Evolutionary conservation across 441 rosid genomes (phyloP).

Genomic region (Populus hybrid): DNA sequence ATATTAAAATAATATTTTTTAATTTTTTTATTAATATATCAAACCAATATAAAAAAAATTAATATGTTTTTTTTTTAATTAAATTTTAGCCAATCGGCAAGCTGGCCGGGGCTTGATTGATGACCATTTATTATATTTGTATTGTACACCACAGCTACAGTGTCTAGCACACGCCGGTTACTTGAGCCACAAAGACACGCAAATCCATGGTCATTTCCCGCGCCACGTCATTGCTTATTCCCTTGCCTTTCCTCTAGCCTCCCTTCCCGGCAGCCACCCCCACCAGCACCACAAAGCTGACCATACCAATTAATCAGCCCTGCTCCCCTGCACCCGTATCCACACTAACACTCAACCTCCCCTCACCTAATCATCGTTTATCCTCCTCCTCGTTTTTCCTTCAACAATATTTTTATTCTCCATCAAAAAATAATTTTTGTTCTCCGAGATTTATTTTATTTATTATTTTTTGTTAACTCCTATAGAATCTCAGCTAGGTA

Average conservation of each 20-base stretch:
- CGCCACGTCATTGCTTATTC: slow-evolving; percentile 28
- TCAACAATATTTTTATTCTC: neutral
- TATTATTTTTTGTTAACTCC: too few relatives aligned
- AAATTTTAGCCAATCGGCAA: too few relatives aligned
- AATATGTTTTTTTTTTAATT: too few relatives aligned
- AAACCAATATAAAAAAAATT: too few relatives aligned
- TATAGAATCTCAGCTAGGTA: too few relatives aligned
- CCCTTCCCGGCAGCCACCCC: neutral
- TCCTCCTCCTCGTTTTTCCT: neutral
- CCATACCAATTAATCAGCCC: slow-evolving; percentile 13
- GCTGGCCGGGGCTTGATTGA: neutral
- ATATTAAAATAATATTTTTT: too few relatives aligned
- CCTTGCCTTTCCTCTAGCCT: neutral
- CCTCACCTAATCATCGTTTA: neutral
- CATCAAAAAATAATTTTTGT: neutral
- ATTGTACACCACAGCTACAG: neutral
- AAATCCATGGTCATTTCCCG: slow-evolving; percentile 15
- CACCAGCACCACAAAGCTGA: slow-evolving; percentile 26
- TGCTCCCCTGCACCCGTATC: slow-evolving; percentile 6
- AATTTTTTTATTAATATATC: too few relatives aligned
- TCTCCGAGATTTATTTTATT: neutral
- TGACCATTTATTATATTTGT: neutral
- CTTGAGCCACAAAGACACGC: slow-evolving; percentile 30
- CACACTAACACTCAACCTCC: neutral
- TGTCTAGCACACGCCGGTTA: neutral